These are phyloP conservation scores for Eimeria praecox DNA, from an alignment of 169 alveolate genomes.

Conservation along the genomic window DNA sequence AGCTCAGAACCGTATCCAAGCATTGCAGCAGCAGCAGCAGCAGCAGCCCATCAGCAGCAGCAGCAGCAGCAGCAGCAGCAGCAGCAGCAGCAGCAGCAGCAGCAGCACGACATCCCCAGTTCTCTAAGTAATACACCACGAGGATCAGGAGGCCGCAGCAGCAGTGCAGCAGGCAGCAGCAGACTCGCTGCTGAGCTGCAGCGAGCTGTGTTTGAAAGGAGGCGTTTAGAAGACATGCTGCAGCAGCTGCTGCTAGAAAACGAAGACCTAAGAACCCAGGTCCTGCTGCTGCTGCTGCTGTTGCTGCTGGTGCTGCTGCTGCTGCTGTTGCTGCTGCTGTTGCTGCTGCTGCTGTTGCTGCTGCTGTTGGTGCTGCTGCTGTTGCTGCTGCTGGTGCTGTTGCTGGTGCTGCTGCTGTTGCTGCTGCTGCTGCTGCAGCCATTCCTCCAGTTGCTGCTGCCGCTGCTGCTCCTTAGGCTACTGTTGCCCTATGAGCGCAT, in stretches of 20 bases:
- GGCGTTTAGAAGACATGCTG: slow-evolving; percentile 64
- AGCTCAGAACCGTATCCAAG: neutral
- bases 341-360: slow-evolving; percentile 45
- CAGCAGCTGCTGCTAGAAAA: slow-evolving; percentile 75
- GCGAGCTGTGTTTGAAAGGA: slow-evolving; percentile 41
- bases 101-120: neutral
- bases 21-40: neutral
- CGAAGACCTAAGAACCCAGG: slow-evolving; percentile 75
- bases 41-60: neutral
- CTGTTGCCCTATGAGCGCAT: no score
- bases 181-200: slow-evolving; percentile 63
- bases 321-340: slow-evolving; percentile 8
- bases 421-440: slow-evolving; percentile 61
- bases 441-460: slow-evolving; percentile 21
- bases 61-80: slow-evolving; percentile 34
- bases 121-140: slow-evolving; percentile 25
- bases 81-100: slow-evolving; percentile 72
- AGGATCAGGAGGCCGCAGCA: slow-evolving; percentile 11
- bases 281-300: slow-evolving; percentile 62
- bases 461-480: neutral
- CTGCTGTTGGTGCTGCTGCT: slow-evolving; percentile 1
- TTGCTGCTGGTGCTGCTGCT: slow-evolving; percentile 39
- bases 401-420: slow-evolving; percentile 21
- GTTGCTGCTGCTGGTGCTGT: slow-evolving; percentile 37
- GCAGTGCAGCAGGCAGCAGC: slow-evolving; percentile 4